These are phyloP conservation scores for Malus hybrid DNA, from an alignment of 331 rosid species.

Conservation along the genomic window DNA sequence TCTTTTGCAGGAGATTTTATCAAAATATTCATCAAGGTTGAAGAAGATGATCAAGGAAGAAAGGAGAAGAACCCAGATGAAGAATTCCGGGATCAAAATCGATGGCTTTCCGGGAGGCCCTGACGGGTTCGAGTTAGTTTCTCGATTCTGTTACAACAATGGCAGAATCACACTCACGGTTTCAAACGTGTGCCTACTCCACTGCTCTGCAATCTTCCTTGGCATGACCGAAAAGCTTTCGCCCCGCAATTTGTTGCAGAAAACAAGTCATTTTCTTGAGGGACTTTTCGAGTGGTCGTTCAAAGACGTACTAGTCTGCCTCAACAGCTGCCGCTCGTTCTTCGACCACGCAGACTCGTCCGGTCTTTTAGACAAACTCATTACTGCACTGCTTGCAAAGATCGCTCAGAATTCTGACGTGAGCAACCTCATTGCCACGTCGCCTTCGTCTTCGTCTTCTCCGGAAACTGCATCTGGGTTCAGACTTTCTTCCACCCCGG, in stretches of 20 bases:
- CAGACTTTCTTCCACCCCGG: conserved; percentile 49
- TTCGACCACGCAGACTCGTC: conserved; percentile 45
- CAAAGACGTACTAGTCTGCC: conserved; percentile 43
- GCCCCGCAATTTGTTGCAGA: conserved; percentile 48
- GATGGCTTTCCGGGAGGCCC: conserved; percentile 69
- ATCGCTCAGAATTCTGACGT: conserved; percentile 44
- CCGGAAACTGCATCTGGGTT: conserved; percentile 41
- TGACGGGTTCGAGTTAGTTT: conserved; percentile 59
- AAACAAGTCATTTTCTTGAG: conserved; percentile 42
- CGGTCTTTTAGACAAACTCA: conserved; percentile 61
- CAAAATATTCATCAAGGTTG: conserved; percentile 42
- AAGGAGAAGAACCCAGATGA: conserved; percentile 36
- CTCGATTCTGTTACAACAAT: conserved; percentile 52
- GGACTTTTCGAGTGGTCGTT: conserved; percentile 50
- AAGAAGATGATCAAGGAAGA: conserved; percentile 47
- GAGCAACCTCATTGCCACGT: conserved; percentile 21
- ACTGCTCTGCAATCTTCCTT: conserved; percentile 56
- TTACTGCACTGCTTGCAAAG: conserved; percentile 45
- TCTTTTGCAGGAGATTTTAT: conserved; percentile 41
- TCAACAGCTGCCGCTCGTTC: conserved; percentile 37
- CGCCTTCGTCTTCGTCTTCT: conserved; percentile 41
- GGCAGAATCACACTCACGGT: conserved; percentile 40
- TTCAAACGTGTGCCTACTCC: conserved; percentile 47
- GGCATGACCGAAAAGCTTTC: conserved; percentile 48
- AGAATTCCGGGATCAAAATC: conserved; percentile 30